Evolutionary conservation across 1,284 basidiomycete species (phyloP).

Genomic region (Singerocomus inundabilis): DNA sequence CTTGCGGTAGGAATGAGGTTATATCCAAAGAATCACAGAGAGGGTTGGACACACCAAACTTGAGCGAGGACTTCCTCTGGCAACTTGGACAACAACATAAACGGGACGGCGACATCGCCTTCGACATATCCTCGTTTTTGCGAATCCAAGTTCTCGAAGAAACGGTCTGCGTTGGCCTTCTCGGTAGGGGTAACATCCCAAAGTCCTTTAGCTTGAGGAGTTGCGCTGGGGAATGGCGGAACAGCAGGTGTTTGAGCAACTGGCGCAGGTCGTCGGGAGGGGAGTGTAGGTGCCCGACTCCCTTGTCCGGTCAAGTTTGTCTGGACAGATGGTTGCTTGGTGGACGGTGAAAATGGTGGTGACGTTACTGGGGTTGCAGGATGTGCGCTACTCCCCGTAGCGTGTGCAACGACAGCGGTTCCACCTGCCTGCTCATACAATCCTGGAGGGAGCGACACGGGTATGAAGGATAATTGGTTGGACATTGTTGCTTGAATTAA

Average conservation of each 20-base stretch:
- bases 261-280: conserved; percentile 20
- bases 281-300: conserved; percentile 21
- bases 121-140: conserved; percentile 82
- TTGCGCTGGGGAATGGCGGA: conserved; percentile 27
- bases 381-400: conserved; percentile 59
- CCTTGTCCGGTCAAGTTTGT: conserved; percentile 64
- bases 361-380: conserved; percentile 46
- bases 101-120: conserved; percentile 93
- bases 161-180: conserved; percentile 78
- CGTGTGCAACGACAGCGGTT: conserved; percentile 49
- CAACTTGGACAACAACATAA: conserved; percentile 92
- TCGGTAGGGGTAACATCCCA: conserved; percentile 90
- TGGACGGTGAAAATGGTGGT: conserved; percentile 37
- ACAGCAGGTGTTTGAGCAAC: conserved; percentile 16
- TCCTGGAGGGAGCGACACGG: conserved; percentile 78
- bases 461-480: conserved; percentile 72
- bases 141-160: conserved; percentile 84
- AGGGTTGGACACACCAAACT: conserved; percentile 69
- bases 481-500: conserved; percentile 93
- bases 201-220: conserved; percentile 28
- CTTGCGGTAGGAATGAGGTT: conserved; percentile 40
- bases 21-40: conserved; percentile 1
- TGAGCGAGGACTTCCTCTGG: conserved; percentile 83
- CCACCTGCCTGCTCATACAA: conserved; percentile 85
- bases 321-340: conserved; percentile 39